Evolutionary conservation across 2,329 filamentous ascomycete genomes (phyloP), one percentile per base, ranked within the genome.

Genomic region (Chrysosporium queenslandicum): DNA sequence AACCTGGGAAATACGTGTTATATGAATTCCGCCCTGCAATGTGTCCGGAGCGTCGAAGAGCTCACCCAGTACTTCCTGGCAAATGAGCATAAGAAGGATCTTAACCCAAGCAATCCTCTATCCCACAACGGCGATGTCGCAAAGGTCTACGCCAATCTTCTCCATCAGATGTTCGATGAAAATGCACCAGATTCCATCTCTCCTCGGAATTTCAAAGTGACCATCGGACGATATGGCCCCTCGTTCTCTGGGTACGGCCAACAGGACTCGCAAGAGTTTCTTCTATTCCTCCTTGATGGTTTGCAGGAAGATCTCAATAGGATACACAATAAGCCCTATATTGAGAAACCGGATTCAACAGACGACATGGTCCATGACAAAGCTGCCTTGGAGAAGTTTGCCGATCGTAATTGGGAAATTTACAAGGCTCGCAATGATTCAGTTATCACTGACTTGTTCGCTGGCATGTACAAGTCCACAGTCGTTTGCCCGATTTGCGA

Each of bases 1-100:
- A 98, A 98, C 63, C 73, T 98, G 12, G 92, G 92, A 46, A 98
- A 98, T 63, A 97, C 92, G 0, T 98, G 92, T 70, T 98, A 98
- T 71, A 96, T 97, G 90, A 97, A 97, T 68, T 95, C 91, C 20
- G 92, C 92, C 8, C 75, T 97, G 51, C 92, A 98, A 66, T 98
- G 92, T 66, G 81, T 98, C 48, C 83, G 91, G 47, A 94, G 87
- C 60, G 89, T 96, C 0, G 87, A 95, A 64, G 92, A 98, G 68
- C 73, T 98, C 58, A 91, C 88, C 4, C 83, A 89, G 62, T 98
- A 95, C 68, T 97, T 98, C 68, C 69, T 96, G 46, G 72, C 79
- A 47, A 78, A 82, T 54, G 78, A 83, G 56, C 89, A 87, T 69
- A 81, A 85, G 61, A 73, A 77, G 48, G 91, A 98, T 62, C 77